phyloP scores from a whole-genome alignment of 2,329 filamentous ascomycete genomes.

The Tolypocladium endophyticum region DNA sequence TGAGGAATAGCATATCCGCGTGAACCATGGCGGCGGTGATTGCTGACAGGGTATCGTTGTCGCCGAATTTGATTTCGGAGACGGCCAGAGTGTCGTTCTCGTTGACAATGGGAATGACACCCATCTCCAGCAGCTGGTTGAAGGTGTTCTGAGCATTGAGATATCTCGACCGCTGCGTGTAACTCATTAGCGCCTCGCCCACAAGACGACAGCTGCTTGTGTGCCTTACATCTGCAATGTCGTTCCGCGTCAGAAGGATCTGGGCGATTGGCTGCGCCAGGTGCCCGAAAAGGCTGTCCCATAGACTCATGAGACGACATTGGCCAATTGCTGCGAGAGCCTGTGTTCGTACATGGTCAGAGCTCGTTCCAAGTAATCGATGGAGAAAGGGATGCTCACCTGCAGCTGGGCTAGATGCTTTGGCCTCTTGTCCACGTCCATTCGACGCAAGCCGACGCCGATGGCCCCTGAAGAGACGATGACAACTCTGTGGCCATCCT shows the following conservation, averaged over 20 bases:
- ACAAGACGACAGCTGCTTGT: background rate
- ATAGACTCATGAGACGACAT: conserved; percentile 87
- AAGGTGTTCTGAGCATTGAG: conserved; percentile 96
- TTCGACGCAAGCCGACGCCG: conserved; percentile 80
- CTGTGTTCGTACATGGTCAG: conserved; percentile 21
- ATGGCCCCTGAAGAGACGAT: conserved; percentile 97
- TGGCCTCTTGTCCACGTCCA: conserved; percentile 78
- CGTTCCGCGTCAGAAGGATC: conserved; percentile 86
- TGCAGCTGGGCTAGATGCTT: conserved; percentile 87
- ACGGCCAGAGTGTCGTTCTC: conserved; percentile 97
- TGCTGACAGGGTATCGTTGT: conserved; percentile 94
- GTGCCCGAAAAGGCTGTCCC: conserved; percentile 86
- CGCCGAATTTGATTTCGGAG: conserved; percentile 97
- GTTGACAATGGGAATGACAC: conserved; percentile 96
- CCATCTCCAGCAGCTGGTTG: conserved; percentile 80
- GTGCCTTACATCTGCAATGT: conserved; percentile 75
- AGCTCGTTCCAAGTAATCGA: background rate
- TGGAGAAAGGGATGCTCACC: conserved; percentile 26
- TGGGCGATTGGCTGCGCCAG: conserved; percentile 86
- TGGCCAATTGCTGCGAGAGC: conserved; percentile 93
- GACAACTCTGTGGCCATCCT: conserved; percentile 88
- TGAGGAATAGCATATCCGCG: conserved; percentile 91
- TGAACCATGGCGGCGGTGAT: conserved; percentile 97
- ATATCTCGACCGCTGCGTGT: conserved; percentile 68
- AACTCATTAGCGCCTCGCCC: conserved; percentile 6